Evolutionary conservation across 192 early-diverging fungal genomes (phyloP).

Genomic region (Umbelopsis ramanniana): DNA sequence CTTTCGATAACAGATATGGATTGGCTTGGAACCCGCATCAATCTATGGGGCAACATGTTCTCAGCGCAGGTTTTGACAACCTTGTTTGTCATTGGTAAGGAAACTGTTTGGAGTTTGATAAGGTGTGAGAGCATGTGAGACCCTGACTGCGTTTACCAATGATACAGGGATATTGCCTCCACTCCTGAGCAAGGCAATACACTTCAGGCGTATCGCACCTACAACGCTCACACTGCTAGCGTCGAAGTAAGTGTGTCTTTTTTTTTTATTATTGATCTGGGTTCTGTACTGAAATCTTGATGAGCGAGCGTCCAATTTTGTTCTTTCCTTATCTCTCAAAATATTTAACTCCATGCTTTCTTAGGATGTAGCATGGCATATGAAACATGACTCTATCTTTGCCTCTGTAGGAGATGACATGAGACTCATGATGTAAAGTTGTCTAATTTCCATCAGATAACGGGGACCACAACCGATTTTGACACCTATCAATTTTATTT

Average conservation of each 20-base stretch:
- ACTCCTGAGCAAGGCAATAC: slow-evolving; percentile 71
- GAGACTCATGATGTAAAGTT: slow-evolving; percentile 79
- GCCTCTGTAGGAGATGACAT: slow-evolving; percentile 97
- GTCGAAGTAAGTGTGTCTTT: slow-evolving; percentile 71
- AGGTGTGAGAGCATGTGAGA: too few relatives aligned
- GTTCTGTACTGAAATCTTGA: too few relatives aligned
- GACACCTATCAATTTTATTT: slow-evolving; percentile 10
- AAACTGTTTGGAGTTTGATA: not conserved
- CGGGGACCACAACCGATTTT: not conserved
- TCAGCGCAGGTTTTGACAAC: slow-evolving; percentile 92
- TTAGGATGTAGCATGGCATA: slow-evolving; percentile 94
- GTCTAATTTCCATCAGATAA: not conserved
- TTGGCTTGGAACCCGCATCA: slow-evolving; percentile 84
- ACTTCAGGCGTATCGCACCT: slow-evolving; percentile 78
- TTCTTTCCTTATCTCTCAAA: not conserved
- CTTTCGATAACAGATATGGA: slow-evolving; percentile 67
- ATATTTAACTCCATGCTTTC: slow-evolving; percentile 4
- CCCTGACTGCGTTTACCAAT: not conserved
- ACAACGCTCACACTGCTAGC: slow-evolving; percentile 84
- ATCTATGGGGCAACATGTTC: slow-evolving; percentile 70
- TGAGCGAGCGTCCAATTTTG: too few relatives aligned
- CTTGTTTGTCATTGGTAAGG: slow-evolving; percentile 85
- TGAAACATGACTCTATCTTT: slow-evolving; percentile 82
- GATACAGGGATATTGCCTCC: slow-evolving; percentile 77
- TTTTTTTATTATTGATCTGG: not conserved